These are phyloP conservation scores for Conringia planisiliqua DNA, from an alignment of 345 rosid species.

Conservation along the genomic window DNA sequence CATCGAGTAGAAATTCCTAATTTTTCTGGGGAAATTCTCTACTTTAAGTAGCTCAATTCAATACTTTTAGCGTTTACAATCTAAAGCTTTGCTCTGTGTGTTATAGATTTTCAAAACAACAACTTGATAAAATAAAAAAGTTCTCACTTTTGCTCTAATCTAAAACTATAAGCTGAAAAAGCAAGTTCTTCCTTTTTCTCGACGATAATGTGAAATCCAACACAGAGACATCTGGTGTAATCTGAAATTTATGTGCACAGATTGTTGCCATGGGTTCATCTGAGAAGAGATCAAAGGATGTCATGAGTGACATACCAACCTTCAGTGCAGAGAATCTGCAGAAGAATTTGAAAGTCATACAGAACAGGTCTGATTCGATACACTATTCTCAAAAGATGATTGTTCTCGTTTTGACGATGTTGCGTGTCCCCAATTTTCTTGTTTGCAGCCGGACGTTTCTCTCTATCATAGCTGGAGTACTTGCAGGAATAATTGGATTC, in stretches of 20 bases:
- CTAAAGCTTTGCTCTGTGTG: not conserved
- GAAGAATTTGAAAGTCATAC: slow-evolving; percentile 84
- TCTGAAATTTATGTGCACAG: slow-evolving; percentile 1
- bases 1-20: not conserved
- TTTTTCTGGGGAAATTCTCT: not conserved
- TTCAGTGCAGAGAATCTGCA: slow-evolving; percentile 79
- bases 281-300: slow-evolving; percentile 62
- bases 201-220: not conserved
- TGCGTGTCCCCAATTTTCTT: not conserved
- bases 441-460: slow-evolving; percentile 87
- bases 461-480: slow-evolving; percentile 84
- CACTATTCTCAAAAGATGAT: not conserved
- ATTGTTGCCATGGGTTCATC: slow-evolving; percentile 52
- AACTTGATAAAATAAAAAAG: no score
- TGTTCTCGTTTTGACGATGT: not conserved
- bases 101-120: not conserved
- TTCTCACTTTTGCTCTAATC: not conserved
- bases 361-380: slow-evolving; percentile 64
- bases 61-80: not conserved
- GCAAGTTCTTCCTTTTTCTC: not conserved
- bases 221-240: not conserved
- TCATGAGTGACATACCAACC: slow-evolving; percentile 53
- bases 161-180: not conserved
- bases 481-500: slow-evolving; percentile 89
- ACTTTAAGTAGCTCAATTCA: not conserved